These are phyloP conservation scores for Vitellaria paradoxa DNA, from an alignment of 179 eudicot genomes.

Conservation along the genomic window DNA sequence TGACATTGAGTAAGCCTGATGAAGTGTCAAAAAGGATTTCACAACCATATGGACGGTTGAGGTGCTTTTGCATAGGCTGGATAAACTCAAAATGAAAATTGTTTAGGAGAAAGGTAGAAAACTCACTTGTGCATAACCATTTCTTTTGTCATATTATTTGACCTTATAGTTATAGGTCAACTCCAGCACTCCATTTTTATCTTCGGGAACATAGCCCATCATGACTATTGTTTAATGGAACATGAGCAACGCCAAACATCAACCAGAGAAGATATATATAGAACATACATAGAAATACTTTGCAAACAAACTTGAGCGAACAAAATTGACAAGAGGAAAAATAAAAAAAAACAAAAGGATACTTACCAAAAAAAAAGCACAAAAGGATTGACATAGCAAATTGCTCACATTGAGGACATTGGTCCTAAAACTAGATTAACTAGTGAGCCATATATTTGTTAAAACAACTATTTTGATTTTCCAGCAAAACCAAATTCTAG, in stretches of 20 bases:
- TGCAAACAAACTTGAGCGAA: too few relatives aligned
- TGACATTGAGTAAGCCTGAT: background rate
- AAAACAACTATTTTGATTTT: background rate
- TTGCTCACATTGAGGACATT: background rate
- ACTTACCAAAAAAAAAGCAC: too few relatives aligned
- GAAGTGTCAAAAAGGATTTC: background rate
- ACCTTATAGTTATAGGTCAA: slow-evolving; percentile 67
- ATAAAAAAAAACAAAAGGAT: too few relatives aligned
- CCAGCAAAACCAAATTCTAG: background rate
- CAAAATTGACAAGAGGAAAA: background rate
- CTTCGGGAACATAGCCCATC: slow-evolving; percentile 81
- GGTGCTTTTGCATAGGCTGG: background rate
- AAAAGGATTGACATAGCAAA: too few relatives aligned
- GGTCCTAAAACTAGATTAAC: background rate
- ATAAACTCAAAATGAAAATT: slow-evolving; percentile 1
- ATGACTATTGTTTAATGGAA: slow-evolving; percentile 53
- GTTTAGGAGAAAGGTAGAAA: background rate
- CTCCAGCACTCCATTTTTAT: slow-evolving; percentile 57
- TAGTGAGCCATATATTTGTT: background rate
- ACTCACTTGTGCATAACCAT: slow-evolving; percentile 71
- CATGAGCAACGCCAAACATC: slow-evolving; percentile 3
- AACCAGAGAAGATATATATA: background rate
- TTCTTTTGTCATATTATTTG: slow-evolving; percentile 64
- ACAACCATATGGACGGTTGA: background rate
- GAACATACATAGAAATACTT: background rate